Evolutionary conservation across 75 land plant species (phyloP), one percentile per base, ranked within the genome.

Genomic region (Pseudotsuga menziesii): DNA sequence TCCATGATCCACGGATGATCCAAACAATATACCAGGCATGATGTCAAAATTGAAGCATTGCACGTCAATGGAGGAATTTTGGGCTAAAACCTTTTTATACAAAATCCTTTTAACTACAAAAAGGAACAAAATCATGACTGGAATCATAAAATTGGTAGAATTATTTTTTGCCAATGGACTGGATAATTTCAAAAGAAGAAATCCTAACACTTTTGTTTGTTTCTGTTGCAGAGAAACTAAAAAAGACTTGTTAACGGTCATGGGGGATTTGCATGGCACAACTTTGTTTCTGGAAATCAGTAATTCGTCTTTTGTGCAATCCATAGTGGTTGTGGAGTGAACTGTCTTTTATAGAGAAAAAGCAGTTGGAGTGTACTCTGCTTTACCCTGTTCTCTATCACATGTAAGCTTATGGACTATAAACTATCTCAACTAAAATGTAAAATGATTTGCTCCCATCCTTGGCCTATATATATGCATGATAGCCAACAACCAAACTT

Each of bases 291-390:
- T 93, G 22, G 94, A 94, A 52, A 76, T 88, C 35, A 82, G 81
- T 76, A 93, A 91, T 82, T 80, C 85, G 70, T 76, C 85, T 13
- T 57, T 83, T 67, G 86, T 93, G 63, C 93, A 91, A 77, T 78
- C 92, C 29, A 80, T 93, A 52, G 89, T 91, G 16, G 77, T 79
- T 8, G 76, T 81, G 54, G 94, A 93, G 61, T 82, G 93, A 67
- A 83, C 84, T 14, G 90, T 91, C 0, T 86, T 83, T 66, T 91
- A 91, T 78, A 80, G 94, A 48, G 96, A 93, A 73, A 85, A 88
- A 73, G 88, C 92, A 48, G 90, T 94, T 32, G 96, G 96, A 76
- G 89, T 89, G 89, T 89, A 87, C 73, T 89, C 89, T 66, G 76
- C 89, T 79, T 73, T 89, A 54, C 92, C 97, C 35, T 94, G 89